Conservation (phyloP, 257 asterid genomes). For the Ilex asprella region DNA sequence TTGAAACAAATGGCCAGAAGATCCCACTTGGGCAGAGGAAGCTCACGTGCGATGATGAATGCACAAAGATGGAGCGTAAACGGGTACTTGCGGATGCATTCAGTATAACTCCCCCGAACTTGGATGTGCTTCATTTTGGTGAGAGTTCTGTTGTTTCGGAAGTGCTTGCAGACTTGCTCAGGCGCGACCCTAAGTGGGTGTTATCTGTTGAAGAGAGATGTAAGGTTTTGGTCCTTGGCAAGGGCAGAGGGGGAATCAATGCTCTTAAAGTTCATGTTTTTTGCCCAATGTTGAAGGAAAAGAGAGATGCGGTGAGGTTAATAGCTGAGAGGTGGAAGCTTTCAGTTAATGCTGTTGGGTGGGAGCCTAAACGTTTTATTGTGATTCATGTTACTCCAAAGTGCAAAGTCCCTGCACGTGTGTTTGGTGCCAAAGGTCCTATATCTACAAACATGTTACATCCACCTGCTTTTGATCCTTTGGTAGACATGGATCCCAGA, state of each 20-base stretch:
- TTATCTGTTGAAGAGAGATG: constrained; percentile 88
- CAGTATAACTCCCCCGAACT: constrained; percentile 49
- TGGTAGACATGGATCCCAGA: constrained; percentile 95
- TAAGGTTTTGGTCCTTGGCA: constrained; percentile 73
- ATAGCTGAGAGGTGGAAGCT: constrained; percentile 98
- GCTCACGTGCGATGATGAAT: constrained; percentile 84
- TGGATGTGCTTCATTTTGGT: constrained; percentile 86
- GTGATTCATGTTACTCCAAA: constrained; percentile 73
- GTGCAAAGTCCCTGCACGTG: constrained; percentile 80
- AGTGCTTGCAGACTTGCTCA: constrained; percentile 73
- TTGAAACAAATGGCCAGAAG: constrained; percentile 58
- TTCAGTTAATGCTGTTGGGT: constrained; percentile 73
- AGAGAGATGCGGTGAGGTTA: constrained; percentile 77
- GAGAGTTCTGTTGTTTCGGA: constrained; percentile 74
- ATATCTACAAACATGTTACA: constrained; percentile 47
- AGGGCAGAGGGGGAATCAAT: constrained; percentile 59
- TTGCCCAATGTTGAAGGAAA: constrained; percentile 79
- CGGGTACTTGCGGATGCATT: constrained; percentile 95
- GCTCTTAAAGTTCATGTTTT: constrained; percentile 85
- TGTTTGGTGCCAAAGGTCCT: constrained; percentile 59
- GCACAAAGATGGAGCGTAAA: constrained; percentile 76
- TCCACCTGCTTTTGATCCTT: constrained; percentile 61
- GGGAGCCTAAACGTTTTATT: constrained; percentile 97
- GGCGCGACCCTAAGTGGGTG: constrained; percentile 96
- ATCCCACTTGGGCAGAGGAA: constrained; percentile 84